Conservation (phyloP, 1,284 basidiomycete genomes). For the Trametes versicolor region DNA sequence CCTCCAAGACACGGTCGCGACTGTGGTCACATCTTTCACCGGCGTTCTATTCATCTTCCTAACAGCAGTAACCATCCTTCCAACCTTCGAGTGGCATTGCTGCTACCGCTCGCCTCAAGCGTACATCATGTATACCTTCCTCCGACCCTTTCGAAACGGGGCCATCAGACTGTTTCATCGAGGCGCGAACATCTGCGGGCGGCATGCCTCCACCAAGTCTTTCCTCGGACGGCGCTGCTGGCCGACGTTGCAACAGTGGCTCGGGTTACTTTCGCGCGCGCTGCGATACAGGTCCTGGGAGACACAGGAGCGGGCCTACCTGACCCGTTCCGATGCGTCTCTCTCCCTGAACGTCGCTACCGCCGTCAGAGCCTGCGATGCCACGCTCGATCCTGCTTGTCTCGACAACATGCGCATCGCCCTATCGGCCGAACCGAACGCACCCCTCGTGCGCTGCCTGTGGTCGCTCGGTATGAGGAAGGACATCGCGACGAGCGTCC, state of each 20-base stretch:
- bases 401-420: constrained; percentile 5
- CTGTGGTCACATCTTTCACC: constrained; percentile 2
- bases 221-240: background rate
- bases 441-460: constrained; percentile 5
- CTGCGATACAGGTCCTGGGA: constrained; percentile 2
- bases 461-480: constrained; percentile 1
- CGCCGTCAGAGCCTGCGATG: constrained; percentile 1
- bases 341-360: background rate
- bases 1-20: constrained; percentile 6
- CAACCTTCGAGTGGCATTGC: constrained; percentile 6
- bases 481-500: constrained; percentile 1
- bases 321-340: background rate
- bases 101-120: constrained; percentile 22
- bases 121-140: background rate
- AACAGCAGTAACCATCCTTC: constrained; percentile 10
- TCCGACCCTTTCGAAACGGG: constrained; percentile 1
- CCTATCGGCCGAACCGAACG: background rate
- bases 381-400: background rate
- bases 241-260: background rate
- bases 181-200: background rate
- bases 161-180: background rate
- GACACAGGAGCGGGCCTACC: background rate
- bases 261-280: background rate
- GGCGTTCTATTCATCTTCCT: constrained; percentile 7
- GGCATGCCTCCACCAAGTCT: background rate